Evolutionary conservation across 192 early-diverging fungal genomes (phyloP).

Genomic region (Pilaira anomala): DNA sequence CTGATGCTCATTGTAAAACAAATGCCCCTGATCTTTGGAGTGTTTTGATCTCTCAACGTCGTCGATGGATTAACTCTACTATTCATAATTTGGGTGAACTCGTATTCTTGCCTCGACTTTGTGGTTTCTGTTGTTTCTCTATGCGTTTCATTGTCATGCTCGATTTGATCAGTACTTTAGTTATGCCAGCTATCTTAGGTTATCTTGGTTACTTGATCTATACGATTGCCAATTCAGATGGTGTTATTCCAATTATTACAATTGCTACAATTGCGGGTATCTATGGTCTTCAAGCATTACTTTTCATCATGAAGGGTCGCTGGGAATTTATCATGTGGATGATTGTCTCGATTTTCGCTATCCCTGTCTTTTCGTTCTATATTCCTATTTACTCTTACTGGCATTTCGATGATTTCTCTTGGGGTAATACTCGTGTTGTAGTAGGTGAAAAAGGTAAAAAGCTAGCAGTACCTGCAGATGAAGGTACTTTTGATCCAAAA

Average conservation of each 20-base stretch:
- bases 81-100: conserved; percentile 98
- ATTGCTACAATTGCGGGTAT: conserved; percentile 80
- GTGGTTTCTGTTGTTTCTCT: conserved; percentile 97
- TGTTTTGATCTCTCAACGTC: conserved; percentile 94
- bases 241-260: conserved; percentile 74
- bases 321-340: conserved; percentile 96
- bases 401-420: conserved; percentile 99
- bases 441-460: conserved; percentile 83
- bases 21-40: conserved; percentile 91
- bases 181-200: conserved; percentile 87
- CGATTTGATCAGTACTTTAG: conserved; percentile 88
- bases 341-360: conserved; percentile 90
- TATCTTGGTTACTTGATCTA: conserved; percentile 88
- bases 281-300: conserved; percentile 86
- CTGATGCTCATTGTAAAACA: conserved; percentile 90
- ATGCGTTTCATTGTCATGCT: conserved; percentile 95
- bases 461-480: conserved; percentile 59
- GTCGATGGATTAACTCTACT: conserved; percentile 99
- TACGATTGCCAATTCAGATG: conserved; percentile 50
- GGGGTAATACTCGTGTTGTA: conserved; percentile 94
- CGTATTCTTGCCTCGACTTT: conserved; percentile 88
- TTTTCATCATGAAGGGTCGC: conserved; percentile 69
- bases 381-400: conserved; percentile 93
- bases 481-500: conserved; percentile 75
- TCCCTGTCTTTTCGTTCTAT: conserved; percentile 83